Percentiles rank a stretch among this genome's conserved stretches.
These are phyloP conservation scores for Coemansia asiatica DNA, from an alignment of 192 early-diverging fungal species.

Conservation along the genomic window DNA sequence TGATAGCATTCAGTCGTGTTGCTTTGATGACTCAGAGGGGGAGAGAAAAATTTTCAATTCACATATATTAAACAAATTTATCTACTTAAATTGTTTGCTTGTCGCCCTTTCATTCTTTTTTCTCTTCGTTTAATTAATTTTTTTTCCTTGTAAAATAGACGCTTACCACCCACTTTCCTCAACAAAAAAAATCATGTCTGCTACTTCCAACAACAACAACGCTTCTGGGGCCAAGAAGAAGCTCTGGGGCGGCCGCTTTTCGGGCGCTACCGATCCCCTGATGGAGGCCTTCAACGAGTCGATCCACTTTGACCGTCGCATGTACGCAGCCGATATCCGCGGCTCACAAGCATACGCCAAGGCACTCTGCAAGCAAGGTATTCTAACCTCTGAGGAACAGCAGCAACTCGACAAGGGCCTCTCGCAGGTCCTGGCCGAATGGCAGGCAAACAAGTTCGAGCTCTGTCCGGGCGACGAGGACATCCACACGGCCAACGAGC, in stretches of 20 bases:
- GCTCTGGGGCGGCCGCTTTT: constrained; percentile 87
- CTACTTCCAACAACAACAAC: background rate
- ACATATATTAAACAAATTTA: too few relatives aligned
- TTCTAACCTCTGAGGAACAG: constrained; percentile 77
- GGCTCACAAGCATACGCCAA: constrained; percentile 91
- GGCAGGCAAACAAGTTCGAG: constrained; percentile 72
- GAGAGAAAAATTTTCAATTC: background rate
- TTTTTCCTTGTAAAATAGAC: background rate
- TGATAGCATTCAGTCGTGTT: too few relatives aligned
- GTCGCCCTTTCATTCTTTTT: too few relatives aligned
- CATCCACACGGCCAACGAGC: constrained; percentile 99
- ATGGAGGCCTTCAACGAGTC: constrained; percentile 98
- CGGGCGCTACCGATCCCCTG: constrained; percentile 87
- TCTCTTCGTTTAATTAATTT: background rate
- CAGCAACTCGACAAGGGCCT: constrained; percentile 75
- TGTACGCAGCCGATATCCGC: constrained; percentile 84
- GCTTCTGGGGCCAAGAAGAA: constrained; percentile 36
- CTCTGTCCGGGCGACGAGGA: constrained; percentile 86
- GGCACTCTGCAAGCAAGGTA: constrained; percentile 68
- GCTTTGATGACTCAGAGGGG: background rate
- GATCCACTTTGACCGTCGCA: constrained; percentile 88
- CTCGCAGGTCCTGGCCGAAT: constrained; percentile 74
- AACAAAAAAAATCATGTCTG: background rate
- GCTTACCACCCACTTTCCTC: background rate
- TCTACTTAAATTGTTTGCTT: too few relatives aligned